These are phyloP conservation scores for Aulographum hederae DNA, from an alignment of 2,329 filamentous ascomycete species.

Conservation along the genomic window DNA sequence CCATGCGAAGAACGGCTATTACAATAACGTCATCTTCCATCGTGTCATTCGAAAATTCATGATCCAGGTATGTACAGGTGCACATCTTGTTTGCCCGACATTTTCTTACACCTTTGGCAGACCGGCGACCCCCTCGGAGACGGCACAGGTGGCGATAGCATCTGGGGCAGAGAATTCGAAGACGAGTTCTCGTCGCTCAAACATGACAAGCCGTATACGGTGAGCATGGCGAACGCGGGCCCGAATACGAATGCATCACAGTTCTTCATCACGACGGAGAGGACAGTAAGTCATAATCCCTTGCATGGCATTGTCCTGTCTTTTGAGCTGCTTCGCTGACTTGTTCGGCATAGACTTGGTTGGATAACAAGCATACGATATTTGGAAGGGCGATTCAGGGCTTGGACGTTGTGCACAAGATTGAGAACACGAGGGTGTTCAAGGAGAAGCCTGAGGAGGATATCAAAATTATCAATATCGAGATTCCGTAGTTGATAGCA, in stretches of 20 bases:
- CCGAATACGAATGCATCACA: conserved; percentile 91
- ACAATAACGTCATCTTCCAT: conserved; percentile 96
- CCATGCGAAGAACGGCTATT: conserved; percentile 76
- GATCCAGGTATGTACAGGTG: conserved; percentile 76
- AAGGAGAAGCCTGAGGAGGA: conserved; percentile 93
- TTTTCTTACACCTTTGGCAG: conserved; percentile 8
- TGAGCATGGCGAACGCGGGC: conserved; percentile 96
- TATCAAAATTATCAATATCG: conserved; percentile 89
- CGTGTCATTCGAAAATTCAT: conserved; percentile 96
- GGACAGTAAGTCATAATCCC: conserved; percentile 48
- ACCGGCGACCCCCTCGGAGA: conserved; percentile 73
- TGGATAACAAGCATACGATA: conserved; percentile 91
- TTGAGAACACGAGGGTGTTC: conserved; percentile 75
- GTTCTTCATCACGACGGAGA: conserved; percentile 97
- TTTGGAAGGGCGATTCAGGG: conserved; percentile 84
- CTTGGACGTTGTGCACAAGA: conserved; percentile 85
- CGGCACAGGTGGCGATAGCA: conserved; percentile 76
- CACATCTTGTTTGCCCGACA: no score
- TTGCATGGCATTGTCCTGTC: no score
- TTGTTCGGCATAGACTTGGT: conserved; percentile 52
- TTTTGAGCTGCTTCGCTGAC: conserved; percentile 9
- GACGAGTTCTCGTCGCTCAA: conserved; percentile 85
- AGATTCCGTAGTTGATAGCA: no score
- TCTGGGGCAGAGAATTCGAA: conserved; percentile 82
- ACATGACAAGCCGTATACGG: conserved; percentile 90